Conservation (phyloP, 495 filamentous ascomycete species). For the Tricharina praecox region DNA sequence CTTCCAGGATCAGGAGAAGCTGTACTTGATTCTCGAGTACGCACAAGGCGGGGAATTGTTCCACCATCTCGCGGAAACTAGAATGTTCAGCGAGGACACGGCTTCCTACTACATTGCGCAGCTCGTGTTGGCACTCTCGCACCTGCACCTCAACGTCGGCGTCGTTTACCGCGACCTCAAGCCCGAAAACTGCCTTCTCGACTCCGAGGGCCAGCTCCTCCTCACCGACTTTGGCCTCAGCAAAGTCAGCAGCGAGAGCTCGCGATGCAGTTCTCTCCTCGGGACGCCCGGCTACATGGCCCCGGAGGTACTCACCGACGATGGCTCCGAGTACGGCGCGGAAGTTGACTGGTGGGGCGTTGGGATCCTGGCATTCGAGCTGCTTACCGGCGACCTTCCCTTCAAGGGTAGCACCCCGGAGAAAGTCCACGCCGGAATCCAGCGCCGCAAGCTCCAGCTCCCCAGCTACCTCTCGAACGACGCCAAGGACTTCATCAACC, state of each 20-base stretch:
- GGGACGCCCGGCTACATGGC: slow-evolving; percentile 99
- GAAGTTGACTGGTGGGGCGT: slow-evolving; percentile 98
- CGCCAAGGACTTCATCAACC: slow-evolving; percentile 79
- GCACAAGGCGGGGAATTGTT: slow-evolving; percentile 96
- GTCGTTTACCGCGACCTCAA: slow-evolving; percentile 96
- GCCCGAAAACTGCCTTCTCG: slow-evolving; percentile 92
- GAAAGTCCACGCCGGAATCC: slow-evolving; percentile 84
- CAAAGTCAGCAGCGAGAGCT: slow-evolving; percentile 78
- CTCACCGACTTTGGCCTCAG: slow-evolving; percentile 93
- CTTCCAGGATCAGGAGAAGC: slow-evolving; percentile 94
- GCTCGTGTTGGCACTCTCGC: slow-evolving; percentile 82
- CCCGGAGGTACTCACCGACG: slow-evolving; percentile 70
- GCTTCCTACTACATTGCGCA: slow-evolving; percentile 97
- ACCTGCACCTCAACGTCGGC: slow-evolving; percentile 77
- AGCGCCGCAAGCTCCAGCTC: slow-evolving; percentile 70
- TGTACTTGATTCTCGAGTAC: slow-evolving; percentile 82
- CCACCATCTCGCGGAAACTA: slow-evolving; percentile 69
- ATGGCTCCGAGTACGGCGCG: slow-evolving; percentile 54
- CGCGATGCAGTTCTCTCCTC: slow-evolving; percentile 66
- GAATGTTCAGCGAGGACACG: slow-evolving; percentile 75
- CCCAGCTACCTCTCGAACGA: slow-evolving; percentile 80
- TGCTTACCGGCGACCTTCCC: slow-evolving; percentile 76
- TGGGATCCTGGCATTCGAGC: slow-evolving; percentile 76
- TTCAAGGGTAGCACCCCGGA: slow-evolving; percentile 78
- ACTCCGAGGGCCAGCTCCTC: slow-evolving; percentile 76